A percentile compares a stretch with the other conserved stretches of the same genome.
Conservation (phyloP, 441 rosid species). For the Euphorbia schlechtendalii region DNA sequence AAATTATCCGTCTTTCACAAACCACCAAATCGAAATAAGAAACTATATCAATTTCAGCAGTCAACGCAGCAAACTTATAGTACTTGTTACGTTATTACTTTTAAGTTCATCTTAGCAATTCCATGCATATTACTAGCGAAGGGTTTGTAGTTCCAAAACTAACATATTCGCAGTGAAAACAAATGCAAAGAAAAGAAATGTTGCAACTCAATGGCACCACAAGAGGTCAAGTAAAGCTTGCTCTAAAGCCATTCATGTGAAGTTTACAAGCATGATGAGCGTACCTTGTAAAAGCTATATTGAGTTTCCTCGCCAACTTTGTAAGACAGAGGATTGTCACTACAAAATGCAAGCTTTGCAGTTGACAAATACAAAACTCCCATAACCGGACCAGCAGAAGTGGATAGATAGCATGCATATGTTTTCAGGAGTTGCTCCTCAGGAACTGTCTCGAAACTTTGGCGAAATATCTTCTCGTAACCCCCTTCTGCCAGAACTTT, state of each 20-base stretch:
- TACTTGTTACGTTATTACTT: too few relatives aligned
- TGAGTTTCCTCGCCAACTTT: conserved; percentile 54
- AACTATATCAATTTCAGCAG: too few relatives aligned
- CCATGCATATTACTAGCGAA: not conserved
- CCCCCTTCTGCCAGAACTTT: conserved; percentile 95
- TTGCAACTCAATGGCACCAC: not conserved
- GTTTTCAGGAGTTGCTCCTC: conserved; percentile 67
- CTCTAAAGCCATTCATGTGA: not conserved
- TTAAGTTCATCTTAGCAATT: not conserved
- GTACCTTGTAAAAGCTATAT: conserved; percentile 92
- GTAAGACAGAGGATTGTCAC: conserved; percentile 86
- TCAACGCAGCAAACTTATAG: too few relatives aligned
- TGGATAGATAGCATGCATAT: conserved; percentile 80
- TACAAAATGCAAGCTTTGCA: conserved; percentile 76
- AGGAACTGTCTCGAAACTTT: conserved; percentile 72
- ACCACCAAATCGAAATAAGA: not conserved
- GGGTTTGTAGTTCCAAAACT: too few relatives aligned
- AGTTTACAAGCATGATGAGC: not conserved
- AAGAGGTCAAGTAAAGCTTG: not conserved
- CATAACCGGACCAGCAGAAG: conserved; percentile 97
- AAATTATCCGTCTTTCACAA: not conserved
- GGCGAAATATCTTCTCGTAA: conserved; percentile 79
- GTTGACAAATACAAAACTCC: conserved; percentile 74
- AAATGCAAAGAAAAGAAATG: not conserved
- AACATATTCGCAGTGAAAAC: too few relatives aligned